phyloP scores from a whole-genome alignment of 2,329 filamentous ascomycete genomes.

The Claviceps sp. region DNA sequence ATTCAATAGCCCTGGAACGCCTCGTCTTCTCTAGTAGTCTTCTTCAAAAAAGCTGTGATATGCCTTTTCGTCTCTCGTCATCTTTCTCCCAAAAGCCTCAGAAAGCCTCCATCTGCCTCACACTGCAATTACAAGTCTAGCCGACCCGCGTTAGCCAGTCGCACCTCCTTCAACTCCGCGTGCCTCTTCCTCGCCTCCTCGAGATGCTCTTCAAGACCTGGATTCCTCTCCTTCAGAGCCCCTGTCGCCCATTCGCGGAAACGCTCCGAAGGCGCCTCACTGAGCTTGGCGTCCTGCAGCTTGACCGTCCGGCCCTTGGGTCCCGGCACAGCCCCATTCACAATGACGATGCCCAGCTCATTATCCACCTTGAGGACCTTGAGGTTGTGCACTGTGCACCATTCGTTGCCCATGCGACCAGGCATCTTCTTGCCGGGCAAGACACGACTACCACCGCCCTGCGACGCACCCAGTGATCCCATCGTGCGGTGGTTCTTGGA shows the following conservation, averaged over 20 bases:
- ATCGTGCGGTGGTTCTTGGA: conserved; percentile 87
- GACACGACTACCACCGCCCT: conserved; percentile 86
- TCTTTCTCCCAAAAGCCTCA: too few relatives aligned
- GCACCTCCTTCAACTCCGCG: conserved; percentile 39
- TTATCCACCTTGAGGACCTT: conserved; percentile 79
- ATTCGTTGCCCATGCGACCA: conserved; percentile 83
- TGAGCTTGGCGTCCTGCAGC: conserved; percentile 85
- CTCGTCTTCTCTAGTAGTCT: too few relatives aligned
- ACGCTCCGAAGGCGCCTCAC: conserved; percentile 41
- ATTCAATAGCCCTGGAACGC: too few relatives aligned
- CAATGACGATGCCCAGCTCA: conserved; percentile 74
- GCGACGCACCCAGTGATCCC: conserved; percentile 77
- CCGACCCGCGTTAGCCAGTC: conserved; percentile 16
- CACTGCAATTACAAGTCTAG: conserved; percentile 10
- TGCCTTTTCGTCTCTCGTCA: too few relatives aligned
- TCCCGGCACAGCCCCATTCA: conserved; percentile 76
- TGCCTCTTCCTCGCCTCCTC: conserved; percentile 36
- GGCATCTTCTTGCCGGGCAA: conserved; percentile 97
- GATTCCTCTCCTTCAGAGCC: conserved; percentile 32
- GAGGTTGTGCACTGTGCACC: conserved; percentile 82
- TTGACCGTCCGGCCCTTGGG: conserved; percentile 77
- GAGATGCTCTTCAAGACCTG: conserved; percentile 30
- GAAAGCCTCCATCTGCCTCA: background rate
- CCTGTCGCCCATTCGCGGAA: conserved; percentile 33
- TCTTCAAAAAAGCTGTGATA: too few relatives aligned